Conservation (phyloP, 192 early-diverging fungal species). For the Gonapodya sp. region DNA sequence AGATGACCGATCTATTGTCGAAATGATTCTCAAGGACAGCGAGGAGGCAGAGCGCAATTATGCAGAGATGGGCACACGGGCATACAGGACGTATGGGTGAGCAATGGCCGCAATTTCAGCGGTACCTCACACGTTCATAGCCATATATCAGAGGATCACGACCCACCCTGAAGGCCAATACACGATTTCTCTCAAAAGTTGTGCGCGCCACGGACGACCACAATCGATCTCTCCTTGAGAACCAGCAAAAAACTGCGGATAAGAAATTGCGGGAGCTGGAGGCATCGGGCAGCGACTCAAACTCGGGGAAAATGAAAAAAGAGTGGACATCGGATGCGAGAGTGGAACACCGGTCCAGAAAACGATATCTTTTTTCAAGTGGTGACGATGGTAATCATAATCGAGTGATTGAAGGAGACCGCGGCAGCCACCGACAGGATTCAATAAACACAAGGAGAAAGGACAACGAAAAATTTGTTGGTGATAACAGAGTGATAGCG, state of each 20-base stretch:
- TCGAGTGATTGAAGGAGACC: too few species aligned
- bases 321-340: background rate
- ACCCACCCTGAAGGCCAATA: background rate
- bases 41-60: background rate
- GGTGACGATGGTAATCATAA: too few species aligned
- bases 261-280: background rate
- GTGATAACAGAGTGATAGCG: too few species aligned
- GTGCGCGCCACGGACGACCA: slow-evolving; percentile 2
- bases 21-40: background rate
- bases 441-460: too few species aligned
- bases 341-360: too few species aligned
- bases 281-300: background rate
- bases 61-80: background rate
- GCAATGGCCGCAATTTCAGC: too few species aligned
- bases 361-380: too few species aligned
- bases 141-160: too few species aligned
- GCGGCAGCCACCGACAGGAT: too few species aligned
- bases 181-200: slow-evolving; percentile 1
- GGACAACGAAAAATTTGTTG: too few species aligned
- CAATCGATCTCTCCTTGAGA: background rate
- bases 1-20: background rate
- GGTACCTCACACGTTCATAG: too few species aligned
- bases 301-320: background rate
- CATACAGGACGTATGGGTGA: background rate
- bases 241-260: background rate